Percentiles rank a stretch among this genome's conserved stretches.
phyloP scores from a whole-genome alignment of 176 grass and related monocot species.

The Avena atlantica region DNA sequence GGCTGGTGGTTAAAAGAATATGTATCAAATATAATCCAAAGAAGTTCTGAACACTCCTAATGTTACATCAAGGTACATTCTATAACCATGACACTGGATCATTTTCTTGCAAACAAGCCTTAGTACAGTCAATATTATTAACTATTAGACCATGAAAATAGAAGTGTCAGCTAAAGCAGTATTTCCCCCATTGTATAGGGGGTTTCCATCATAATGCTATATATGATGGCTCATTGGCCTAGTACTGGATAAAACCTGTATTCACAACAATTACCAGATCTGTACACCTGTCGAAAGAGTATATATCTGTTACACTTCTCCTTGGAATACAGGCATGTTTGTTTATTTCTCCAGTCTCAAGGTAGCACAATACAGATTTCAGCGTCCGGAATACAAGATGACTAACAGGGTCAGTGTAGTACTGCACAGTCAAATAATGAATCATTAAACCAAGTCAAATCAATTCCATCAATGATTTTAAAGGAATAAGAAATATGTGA shows the following conservation, averaged over 20 bases:
- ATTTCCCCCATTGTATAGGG: neutral
- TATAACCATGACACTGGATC: conserved; percentile 23
- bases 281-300: conserved; percentile 53
- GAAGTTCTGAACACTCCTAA: conserved; percentile 16
- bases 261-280: conserved; percentile 49
- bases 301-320: conserved; percentile 55
- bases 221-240: neutral
- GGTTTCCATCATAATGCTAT: neutral
- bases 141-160: neutral
- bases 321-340: conserved; percentile 55
- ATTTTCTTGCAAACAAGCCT: neutral
- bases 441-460: conserved; percentile 38
- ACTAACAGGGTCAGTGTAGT: conserved; percentile 58
- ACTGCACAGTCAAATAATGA: conserved; percentile 52
- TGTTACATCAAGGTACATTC: conserved; percentile 15
- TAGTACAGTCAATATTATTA: neutral
- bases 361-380: conserved; percentile 52
- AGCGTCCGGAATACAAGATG: conserved; percentile 63
- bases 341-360: conserved; percentile 63
- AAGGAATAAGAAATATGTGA: conserved; percentile 20
- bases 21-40: conserved; percentile 39
- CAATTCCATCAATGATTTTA: neutral
- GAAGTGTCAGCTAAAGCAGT: neutral
- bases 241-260: neutral
- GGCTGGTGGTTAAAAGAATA: conserved; percentile 42